Evolutionary conservation across 2,329 filamentous ascomycete genomes (phyloP).

Genomic region (Colletotrichum paranaense): DNA sequence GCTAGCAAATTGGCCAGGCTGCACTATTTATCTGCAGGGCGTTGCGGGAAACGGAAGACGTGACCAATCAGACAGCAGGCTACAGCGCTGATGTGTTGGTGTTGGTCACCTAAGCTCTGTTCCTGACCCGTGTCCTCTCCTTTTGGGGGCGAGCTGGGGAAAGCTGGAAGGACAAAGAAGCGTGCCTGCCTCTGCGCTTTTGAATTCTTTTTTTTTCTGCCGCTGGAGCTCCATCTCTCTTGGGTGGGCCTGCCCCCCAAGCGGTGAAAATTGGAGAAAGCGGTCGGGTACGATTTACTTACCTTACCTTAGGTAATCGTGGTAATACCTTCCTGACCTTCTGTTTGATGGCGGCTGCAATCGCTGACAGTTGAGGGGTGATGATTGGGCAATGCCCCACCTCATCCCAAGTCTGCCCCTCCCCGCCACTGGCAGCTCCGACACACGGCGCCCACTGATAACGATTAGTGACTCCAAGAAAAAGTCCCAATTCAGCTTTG

Average conservation of each 20-base stretch:
- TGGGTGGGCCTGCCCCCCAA: slow-evolving; percentile 3
- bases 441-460: slow-evolving; percentile 17
- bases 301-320: too few relatives aligned
- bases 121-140: slow-evolving; percentile 38
- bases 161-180: slow-evolving; percentile 28
- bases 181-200: slow-evolving; percentile 27
- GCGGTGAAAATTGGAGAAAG: slow-evolving; percentile 25
- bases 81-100: slow-evolving; percentile 34
- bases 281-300: slow-evolving; percentile 9
- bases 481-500: not conserved
- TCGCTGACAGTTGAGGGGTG: slow-evolving; percentile 9
- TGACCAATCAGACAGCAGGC: slow-evolving; percentile 34
- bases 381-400: slow-evolving; percentile 35
- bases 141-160: slow-evolving; percentile 11
- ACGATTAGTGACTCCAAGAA: slow-evolving; percentile 22
- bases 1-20: slow-evolving; percentile 26
- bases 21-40: slow-evolving; percentile 24
- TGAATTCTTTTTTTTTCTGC: slow-evolving; percentile 33
- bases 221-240: slow-evolving; percentile 1
- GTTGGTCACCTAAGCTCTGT: slow-evolving; percentile 16
- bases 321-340: too few relatives aligned
- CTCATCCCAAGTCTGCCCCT: not conserved
- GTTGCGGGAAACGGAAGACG: slow-evolving; percentile 11
- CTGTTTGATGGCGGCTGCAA: not conserved
- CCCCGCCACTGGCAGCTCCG: slow-evolving; percentile 27